Base-by-base conservation (phyloP, 345 rosid species). In the Turnera subulata region DNA sequence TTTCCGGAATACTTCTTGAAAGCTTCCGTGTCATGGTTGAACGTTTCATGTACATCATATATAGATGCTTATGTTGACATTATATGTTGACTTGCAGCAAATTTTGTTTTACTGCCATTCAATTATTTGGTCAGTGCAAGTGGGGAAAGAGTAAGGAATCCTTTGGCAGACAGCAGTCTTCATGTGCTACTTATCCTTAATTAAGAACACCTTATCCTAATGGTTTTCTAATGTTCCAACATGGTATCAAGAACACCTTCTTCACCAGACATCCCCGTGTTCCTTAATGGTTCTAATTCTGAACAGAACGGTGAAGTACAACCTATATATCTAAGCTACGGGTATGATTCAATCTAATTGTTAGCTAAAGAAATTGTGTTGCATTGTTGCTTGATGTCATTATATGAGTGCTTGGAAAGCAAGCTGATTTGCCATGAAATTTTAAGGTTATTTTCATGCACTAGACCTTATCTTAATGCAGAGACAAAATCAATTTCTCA, bases 201-300 rank as follows among this genome's bases (percentile, higher is more conserved):
- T 73, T 89, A 89, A 74, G 85, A 84, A 65, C 89, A 73, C 58
- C n/a, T 25, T 55, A 53, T 14, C n/a, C 20, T 35, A 39, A 4
- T 43, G 22, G 6, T 26, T 14, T 55, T 29, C 20, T 32, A 83
- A 82, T 59, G 91, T 89, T 64, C 86, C 99, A n/a, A n/a, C n/a
- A 13, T 93, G 99, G 99, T 93, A 85, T 74, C 87, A 89, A 75
- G 99, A 89, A 54, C 97, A 91, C 60, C 94, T 79, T 68, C 97
- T 93, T 66, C 94, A 85, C 62, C 99, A 82, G 69, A 87, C 90
- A 37, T 93, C 97, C 54, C 96, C 89, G 71, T 97, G 99, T 62
- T 93, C 99, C 62, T 62, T 93, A 62, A 74, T 83, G 83, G 99
- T 89, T 73, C 78, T 89, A 66, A 74, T 93, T 63, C 78, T 93